Evolutionary conservation across 805 yeast species (phyloP).

Genomic region (Ogataea corticis): DNA sequence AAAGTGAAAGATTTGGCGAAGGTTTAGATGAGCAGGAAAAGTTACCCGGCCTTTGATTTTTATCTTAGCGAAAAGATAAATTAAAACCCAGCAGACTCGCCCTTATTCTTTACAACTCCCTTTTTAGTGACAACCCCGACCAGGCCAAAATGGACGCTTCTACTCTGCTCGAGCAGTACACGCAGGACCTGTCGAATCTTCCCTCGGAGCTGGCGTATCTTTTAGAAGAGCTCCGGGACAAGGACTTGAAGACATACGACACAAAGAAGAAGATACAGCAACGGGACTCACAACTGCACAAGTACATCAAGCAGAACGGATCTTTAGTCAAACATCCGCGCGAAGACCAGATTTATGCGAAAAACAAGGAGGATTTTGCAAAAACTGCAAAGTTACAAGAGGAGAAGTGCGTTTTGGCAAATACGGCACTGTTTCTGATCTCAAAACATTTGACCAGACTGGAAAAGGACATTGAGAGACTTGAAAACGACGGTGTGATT

Average conservation of each 20-base stretch:
- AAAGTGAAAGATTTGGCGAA: too few species aligned
- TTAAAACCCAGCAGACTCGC: too few species aligned
- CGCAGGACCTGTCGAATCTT: slow-evolving; percentile 65
- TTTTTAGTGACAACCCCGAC: background rate
- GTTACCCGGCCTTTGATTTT: too few species aligned
- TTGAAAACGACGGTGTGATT: slow-evolving; percentile 80
- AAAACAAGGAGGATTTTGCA: slow-evolving; percentile 68
- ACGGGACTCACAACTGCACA: slow-evolving; percentile 79
- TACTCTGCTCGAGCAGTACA: slow-evolving; percentile 71
- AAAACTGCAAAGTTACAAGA: slow-evolving; percentile 63
- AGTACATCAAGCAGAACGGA: slow-evolving; percentile 80
- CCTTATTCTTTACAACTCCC: background rate
- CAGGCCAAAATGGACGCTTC: slow-evolving; percentile 76
- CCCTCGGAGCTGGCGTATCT: slow-evolving; percentile 85
- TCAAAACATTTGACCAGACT: slow-evolving; percentile 72
- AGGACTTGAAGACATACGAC: slow-evolving; percentile 68
- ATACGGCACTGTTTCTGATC: slow-evolving; percentile 77
- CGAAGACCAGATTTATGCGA: slow-evolving; percentile 64
- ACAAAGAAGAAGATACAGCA: slow-evolving; percentile 63
- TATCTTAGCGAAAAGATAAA: too few species aligned
- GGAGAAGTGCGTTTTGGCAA: slow-evolving; percentile 77
- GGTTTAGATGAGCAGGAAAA: too few species aligned
- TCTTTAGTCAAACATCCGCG: slow-evolving; percentile 79
- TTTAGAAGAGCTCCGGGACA: slow-evolving; percentile 71
- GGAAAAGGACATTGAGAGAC: slow-evolving; percentile 70